Evolutionary conservation across 495 filamentous ascomycete genomes (phyloP), one percentile per base, ranked within the genome.

Genomic region (Jackrogersella minutella): DNA sequence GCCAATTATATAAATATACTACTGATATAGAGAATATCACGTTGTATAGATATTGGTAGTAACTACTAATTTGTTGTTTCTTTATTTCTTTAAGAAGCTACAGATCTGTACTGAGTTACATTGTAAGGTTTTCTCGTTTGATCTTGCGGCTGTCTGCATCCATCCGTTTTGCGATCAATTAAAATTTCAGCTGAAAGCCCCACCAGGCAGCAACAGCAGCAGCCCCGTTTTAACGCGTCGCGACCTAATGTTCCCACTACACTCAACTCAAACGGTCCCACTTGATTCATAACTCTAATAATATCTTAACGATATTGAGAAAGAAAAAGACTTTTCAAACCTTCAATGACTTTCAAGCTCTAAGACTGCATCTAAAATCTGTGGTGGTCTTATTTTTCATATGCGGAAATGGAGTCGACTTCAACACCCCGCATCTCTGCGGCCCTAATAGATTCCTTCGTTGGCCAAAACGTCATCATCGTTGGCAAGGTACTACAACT

Each of bases 401-500:
- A 22, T 53, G 21, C 33, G 52, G 11, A 31, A 43, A 82, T 81
- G 80, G 79, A 83, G 61, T 64, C 83, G 21, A 76, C 82, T 43
- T 85, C 87, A 71, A 89, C 88, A 57, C 89, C 90, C 52, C 89
- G 90, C 76, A 81, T 93, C 66, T 88, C 87, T 62, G 86, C 87
- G 64, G 74, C 78, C 34, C 85, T 90, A 73, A 85, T 93, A 51
- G 81, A 89, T 71, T 80, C 82, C 71, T 92, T 90, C 77, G 82
- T 88, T 64, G 82, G 84, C 74, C 86, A 85, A 51, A 90, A 88
- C 54, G 90, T 98, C 56, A 92, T 92, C 57, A 81, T 98, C 43
- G 85, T 97, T 2, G 94, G 94, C 67, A 94, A 91, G 71, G 93
- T 97, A 7, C 81, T 84, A 11, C 86, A 91, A 50, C 80, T 97